Percentiles rank a stretch among this genome's conserved stretches.
phyloP scores from a whole-genome alignment of 2,329 filamentous ascomycete genomes.

The Lachnellula cervina region DNA sequence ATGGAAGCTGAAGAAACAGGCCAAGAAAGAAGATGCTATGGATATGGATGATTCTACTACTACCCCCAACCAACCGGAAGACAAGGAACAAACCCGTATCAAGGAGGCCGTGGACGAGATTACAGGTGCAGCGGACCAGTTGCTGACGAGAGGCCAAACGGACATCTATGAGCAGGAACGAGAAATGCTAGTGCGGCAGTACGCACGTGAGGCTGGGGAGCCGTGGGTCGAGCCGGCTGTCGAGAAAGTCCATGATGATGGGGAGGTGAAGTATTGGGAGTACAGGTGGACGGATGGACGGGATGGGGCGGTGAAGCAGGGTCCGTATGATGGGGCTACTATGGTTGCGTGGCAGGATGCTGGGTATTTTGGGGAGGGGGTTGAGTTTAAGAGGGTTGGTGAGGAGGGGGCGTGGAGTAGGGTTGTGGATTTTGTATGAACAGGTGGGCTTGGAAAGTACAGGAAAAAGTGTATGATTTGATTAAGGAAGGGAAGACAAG shows the following conservation, averaged over 20 bases:
- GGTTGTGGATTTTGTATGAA: slow-evolving; percentile 32
- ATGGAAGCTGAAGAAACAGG: slow-evolving; percentile 67
- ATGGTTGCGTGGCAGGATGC: slow-evolving; percentile 91
- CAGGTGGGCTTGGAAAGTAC: too few species aligned
- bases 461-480: not conserved
- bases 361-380: slow-evolving; percentile 87
- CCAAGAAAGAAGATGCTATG: slow-evolving; percentile 58
- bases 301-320: slow-evolving; percentile 73
- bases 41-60: slow-evolving; percentile 54
- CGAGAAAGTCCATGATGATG: slow-evolving; percentile 26
- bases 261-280: slow-evolving; percentile 63
- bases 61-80: slow-evolving; percentile 44
- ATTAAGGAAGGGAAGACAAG: not conserved
- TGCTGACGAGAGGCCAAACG: slow-evolving; percentile 74
- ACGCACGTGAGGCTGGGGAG: slow-evolving; percentile 78
- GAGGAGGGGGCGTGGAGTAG: slow-evolving; percentile 40
- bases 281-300: slow-evolving; percentile 88
- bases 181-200: slow-evolving; percentile 78
- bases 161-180: slow-evolving; percentile 92
- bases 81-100: slow-evolving; percentile 64
- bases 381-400: slow-evolving; percentile 66
- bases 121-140: slow-evolving; percentile 82
- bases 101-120: slow-evolving; percentile 74
- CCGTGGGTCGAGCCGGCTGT: slow-evolving; percentile 63
- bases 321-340: slow-evolving; percentile 76